These are phyloP conservation scores for Terana coerulea DNA, from an alignment of 768 basidiomycete species.

Conservation along the genomic window DNA sequence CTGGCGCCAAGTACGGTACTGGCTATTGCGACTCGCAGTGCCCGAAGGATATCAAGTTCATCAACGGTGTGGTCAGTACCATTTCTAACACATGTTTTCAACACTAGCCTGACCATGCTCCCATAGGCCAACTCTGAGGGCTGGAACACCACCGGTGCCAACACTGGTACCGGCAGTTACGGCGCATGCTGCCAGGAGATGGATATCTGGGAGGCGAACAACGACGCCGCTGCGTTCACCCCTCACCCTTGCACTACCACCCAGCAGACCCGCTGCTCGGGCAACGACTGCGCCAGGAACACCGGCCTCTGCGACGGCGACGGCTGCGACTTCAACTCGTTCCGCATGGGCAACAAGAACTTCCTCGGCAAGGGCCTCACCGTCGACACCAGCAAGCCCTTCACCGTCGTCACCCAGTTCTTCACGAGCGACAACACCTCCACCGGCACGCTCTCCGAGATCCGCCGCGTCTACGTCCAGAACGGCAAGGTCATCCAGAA, in stretches of 20 bases:
- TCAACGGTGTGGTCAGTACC: constrained; percentile 44
- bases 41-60: constrained; percentile 57
- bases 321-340: constrained; percentile 64
- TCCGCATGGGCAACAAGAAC: constrained; percentile 42
- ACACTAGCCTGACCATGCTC: not conserved
- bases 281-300: constrained; percentile 38
- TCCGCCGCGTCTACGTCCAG: constrained; percentile 17
- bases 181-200: constrained; percentile 59
- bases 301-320: constrained; percentile 47
- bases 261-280: constrained; percentile 41
- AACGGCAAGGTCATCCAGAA: constrained; percentile 38
- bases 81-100: not conserved
- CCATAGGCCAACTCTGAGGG: constrained; percentile 43
- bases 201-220: constrained; percentile 61
- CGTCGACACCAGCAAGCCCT: constrained; percentile 45
- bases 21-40: constrained; percentile 66
- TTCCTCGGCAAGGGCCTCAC: constrained; percentile 42
- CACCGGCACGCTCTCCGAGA: constrained; percentile 37
- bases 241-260: constrained; percentile 45
- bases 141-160: constrained; percentile 41
- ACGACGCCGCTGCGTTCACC: constrained; percentile 46
- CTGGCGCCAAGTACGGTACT: constrained; percentile 54
- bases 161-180: constrained; percentile 41
- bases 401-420: constrained; percentile 42
- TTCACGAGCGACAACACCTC: constrained; percentile 26